Evolutionary conservation across 2,329 filamentous ascomycete genomes (phyloP).

Genomic region (Emericellopsis atlantica): DNA sequence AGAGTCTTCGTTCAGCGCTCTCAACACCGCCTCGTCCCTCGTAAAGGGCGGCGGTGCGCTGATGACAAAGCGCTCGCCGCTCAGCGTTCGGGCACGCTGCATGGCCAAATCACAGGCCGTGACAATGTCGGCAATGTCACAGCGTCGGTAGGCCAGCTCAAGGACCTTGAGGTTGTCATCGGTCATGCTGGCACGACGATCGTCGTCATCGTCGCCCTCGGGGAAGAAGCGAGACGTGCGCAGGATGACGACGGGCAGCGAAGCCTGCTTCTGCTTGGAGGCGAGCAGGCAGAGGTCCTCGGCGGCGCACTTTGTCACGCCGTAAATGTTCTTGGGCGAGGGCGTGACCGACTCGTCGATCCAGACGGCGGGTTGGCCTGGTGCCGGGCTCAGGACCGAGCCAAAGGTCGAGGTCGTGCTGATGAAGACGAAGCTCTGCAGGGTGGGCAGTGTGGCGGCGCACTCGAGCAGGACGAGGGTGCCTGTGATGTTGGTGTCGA

Average conservation of each 20-base stretch:
- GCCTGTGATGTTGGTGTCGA: slow-evolving; percentile 30
- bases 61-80: slow-evolving; percentile 28
- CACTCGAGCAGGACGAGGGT: slow-evolving; percentile 28
- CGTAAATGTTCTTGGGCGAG: slow-evolving; percentile 34
- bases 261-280: slow-evolving; percentile 16
- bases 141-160: slow-evolving; percentile 31
- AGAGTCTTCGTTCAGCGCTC: slow-evolving; percentile 18
- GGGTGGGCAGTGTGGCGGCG: slow-evolving; percentile 9
- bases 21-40: slow-evolving; percentile 15
- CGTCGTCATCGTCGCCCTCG: slow-evolving; percentile 30
- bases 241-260: slow-evolving; percentile 27
- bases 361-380: slow-evolving; percentile 25
- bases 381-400: slow-evolving; percentile 20
- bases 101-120: slow-evolving; percentile 24
- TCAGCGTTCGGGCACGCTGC: slow-evolving; percentile 15
- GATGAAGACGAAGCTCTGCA: slow-evolving; percentile 27
- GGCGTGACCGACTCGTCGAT: slow-evolving; percentile 27
- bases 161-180: slow-evolving; percentile 34
- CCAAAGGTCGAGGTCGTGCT: slow-evolving; percentile 34
- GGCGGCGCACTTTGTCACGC: slow-evolving; percentile 32
- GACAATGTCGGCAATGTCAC: slow-evolving; percentile 30
- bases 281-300: slow-evolving; percentile 32
- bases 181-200: slow-evolving; percentile 18
- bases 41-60: slow-evolving; percentile 27
- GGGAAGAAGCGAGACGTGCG: slow-evolving; percentile 36